A percentile compares a stretch with the other conserved stretches of the same genome.
phyloP scores from a whole-genome alignment of 495 filamentous ascomycete genomes.

The Penicillium crystallinum region DNA sequence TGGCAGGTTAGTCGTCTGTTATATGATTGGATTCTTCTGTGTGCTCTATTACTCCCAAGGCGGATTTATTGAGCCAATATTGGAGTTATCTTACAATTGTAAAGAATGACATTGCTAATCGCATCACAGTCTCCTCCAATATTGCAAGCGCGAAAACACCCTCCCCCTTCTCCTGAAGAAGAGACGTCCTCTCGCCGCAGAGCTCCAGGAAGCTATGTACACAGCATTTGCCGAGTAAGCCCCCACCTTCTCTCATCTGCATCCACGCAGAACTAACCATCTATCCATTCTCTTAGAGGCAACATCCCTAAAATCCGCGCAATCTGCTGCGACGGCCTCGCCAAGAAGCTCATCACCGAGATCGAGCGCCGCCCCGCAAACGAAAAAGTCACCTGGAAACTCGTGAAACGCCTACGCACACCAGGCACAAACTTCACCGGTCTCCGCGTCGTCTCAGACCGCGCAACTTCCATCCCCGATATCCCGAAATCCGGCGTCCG shows the following conservation, averaged over 20 bases:
- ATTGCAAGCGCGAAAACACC: slow-evolving; percentile 31
- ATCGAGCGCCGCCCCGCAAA: slow-evolving; percentile 51
- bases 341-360: slow-evolving; percentile 46
- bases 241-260: not conserved
- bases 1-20: slow-evolving; percentile 29
- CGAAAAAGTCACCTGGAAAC: slow-evolving; percentile 56
- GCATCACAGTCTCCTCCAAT: slow-evolving; percentile 36
- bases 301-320: slow-evolving; percentile 51
- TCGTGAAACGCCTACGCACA: slow-evolving; percentile 55
- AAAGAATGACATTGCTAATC: slow-evolving; percentile 15
- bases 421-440: slow-evolving; percentile 43
- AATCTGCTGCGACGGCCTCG: slow-evolving; percentile 58
- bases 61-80: not conserved
- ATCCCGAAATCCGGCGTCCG: slow-evolving; percentile 47
- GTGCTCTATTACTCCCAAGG: not conserved
- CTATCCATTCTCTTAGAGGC: slow-evolving; percentile 36
- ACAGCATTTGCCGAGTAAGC: slow-evolving; percentile 62
- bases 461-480: slow-evolving; percentile 47
- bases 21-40: not conserved
- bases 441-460: slow-evolving; percentile 54
- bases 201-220: slow-evolving; percentile 65
- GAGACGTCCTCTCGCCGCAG: slow-evolving; percentile 24
- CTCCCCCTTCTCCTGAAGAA: slow-evolving; percentile 24
- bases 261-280: not conserved
- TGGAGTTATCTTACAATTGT: not conserved